phyloP scores from a whole-genome alignment of 768 basidiomycete species.

The Paxillus involutus region DNA sequence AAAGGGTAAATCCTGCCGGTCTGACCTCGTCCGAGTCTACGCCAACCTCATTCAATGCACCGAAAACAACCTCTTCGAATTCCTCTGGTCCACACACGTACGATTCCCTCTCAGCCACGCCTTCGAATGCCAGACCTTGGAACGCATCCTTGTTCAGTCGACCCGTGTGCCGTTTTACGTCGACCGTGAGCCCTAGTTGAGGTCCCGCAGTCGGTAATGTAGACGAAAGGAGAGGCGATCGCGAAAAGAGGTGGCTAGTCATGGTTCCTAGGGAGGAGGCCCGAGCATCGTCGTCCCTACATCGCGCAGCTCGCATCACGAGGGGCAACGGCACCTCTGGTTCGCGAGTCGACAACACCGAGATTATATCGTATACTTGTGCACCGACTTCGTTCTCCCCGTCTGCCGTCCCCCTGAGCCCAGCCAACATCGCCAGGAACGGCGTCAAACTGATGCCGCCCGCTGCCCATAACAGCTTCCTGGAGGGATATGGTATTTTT shows the following conservation, averaged over 20 bases:
- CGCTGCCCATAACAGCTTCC: constrained; percentile 51
- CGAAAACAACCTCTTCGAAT: constrained; percentile 40
- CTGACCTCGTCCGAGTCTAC: too few species aligned
- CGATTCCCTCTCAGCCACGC: constrained; percentile 26
- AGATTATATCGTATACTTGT: constrained; percentile 35
- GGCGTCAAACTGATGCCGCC: constrained; percentile 63
- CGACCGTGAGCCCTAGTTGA: constrained; percentile 16
- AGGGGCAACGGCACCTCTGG: constrained; percentile 50
- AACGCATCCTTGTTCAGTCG: constrained; percentile 16
- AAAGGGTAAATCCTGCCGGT: too few species aligned
- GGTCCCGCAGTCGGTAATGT: background rate
- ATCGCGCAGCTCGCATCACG: constrained; percentile 7
- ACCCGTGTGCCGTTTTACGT: constrained; percentile 15
- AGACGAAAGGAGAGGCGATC: background rate
- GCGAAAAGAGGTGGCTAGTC: constrained; percentile 41
- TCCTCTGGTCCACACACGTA: constrained; percentile 52
- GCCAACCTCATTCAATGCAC: too few species aligned
- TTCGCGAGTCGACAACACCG: constrained; percentile 55
- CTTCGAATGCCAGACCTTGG: constrained; percentile 4
- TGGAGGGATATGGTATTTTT: background rate
- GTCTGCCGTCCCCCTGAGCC: constrained; percentile 6
- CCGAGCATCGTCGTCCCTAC: background rate
- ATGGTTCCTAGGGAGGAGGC: constrained; percentile 16
- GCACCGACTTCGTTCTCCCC: background rate
- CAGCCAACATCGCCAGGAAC: constrained; percentile 15